Conservation (phyloP, 345 rosid species). For the Heritiera littoralis region DNA sequence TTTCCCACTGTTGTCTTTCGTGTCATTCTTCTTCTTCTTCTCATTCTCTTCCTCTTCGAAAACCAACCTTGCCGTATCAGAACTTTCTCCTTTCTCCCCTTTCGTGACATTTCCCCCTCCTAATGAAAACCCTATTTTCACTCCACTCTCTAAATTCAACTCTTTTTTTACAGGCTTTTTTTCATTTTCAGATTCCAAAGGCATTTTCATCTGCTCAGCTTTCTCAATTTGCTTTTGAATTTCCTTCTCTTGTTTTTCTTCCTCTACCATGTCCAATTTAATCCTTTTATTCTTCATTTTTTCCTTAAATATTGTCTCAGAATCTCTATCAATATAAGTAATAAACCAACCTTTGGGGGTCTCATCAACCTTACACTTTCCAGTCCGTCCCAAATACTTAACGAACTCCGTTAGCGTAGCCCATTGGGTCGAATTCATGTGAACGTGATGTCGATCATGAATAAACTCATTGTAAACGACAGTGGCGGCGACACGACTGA, state of each 20-base stretch:
- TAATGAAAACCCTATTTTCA: slow-evolving; percentile 76
- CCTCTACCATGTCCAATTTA: slow-evolving; percentile 74
- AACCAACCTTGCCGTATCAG: slow-evolving; percentile 35
- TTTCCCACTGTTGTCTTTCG: slow-evolving; percentile 34
- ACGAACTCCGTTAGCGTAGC: slow-evolving; percentile 88
- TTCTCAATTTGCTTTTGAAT: slow-evolving; percentile 80
- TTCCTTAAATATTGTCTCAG: slow-evolving; percentile 82
- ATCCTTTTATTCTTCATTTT: slow-evolving; percentile 82
- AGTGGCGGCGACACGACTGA: slow-evolving; percentile 89
- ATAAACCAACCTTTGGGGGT: slow-evolving; percentile 98
- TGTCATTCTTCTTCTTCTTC: slow-evolving; percentile 40
- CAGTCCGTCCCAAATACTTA: slow-evolving; percentile 73
- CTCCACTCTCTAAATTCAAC: slow-evolving; percentile 54
- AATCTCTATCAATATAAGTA: slow-evolving; percentile 83
- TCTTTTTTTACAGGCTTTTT: slow-evolving; percentile 33
- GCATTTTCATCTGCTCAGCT: slow-evolving; percentile 44
- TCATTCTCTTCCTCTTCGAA: slow-evolving; percentile 60
- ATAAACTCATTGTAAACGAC: slow-evolving; percentile 94
- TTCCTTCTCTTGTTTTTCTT: slow-evolving; percentile 92
- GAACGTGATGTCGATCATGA: slow-evolving; percentile 83
- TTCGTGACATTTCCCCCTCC: slow-evolving; percentile 31
- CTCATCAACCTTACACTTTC: slow-evolving; percentile 94
- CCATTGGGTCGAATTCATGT: slow-evolving; percentile 94
- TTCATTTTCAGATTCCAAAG: slow-evolving; percentile 18
- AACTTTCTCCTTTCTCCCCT: slow-evolving; percentile 52